Evolutionary conservation across 2,329 filamentous ascomycete species (phyloP).

Genomic region (Trichoderma gracile): DNA sequence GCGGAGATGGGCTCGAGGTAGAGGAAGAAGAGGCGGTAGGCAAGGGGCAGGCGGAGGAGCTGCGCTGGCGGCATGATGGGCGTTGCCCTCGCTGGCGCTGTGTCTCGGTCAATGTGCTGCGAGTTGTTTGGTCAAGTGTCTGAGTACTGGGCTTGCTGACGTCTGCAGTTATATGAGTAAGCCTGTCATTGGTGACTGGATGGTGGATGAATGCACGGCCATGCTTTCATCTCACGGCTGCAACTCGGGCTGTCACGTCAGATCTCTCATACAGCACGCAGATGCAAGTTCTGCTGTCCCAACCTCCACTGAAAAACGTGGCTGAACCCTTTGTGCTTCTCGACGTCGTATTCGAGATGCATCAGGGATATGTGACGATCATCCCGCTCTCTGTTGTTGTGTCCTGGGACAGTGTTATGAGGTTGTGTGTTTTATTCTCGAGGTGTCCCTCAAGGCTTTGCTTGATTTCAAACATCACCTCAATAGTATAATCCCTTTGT

Average conservation of each 20-base stretch:
- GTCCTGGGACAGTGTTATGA: not conserved
- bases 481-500: too few species aligned
- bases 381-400: not conserved
- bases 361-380: not conserved
- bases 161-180: not conserved
- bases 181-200: not conserved
- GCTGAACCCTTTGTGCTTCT: not conserved
- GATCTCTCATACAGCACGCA: not conserved
- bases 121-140: not conserved
- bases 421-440: too few species aligned
- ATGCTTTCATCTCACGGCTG: not conserved
- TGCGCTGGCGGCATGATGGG: conserved; percentile 33
- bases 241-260: not conserved
- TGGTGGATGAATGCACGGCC: too few species aligned
- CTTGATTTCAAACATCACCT: too few species aligned
- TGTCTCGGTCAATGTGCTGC: not conserved
- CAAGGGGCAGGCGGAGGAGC: conserved; percentile 52
- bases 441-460: too few species aligned
- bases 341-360: not conserved
- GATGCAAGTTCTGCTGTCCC: conserved; percentile 3
- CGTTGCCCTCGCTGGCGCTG: too few species aligned
- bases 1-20: conserved; percentile 64
- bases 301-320: conserved; percentile 15
- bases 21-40: conserved; percentile 74
- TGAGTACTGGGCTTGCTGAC: not conserved